phyloP scores from a whole-genome alignment of 2,329 filamentous ascomycete species.

The Tolypocladium tundrense region DNA sequence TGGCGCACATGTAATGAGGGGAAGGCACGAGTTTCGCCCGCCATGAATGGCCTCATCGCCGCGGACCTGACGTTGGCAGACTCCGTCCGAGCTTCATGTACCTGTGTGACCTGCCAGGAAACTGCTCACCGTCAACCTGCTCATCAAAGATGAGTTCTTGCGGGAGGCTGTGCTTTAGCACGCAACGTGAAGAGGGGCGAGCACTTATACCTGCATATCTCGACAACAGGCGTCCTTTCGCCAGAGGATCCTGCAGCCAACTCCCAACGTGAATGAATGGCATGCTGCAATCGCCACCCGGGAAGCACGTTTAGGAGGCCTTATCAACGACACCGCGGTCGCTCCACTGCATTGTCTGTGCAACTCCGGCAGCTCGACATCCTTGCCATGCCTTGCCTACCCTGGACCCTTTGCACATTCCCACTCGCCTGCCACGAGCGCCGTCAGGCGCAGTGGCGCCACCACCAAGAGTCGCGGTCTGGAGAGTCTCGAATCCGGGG shows the following conservation, averaged over 20 bases:
- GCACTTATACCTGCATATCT: neutral
- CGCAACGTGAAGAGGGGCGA: neutral
- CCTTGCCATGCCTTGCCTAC: neutral
- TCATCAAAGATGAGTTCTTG: neutral
- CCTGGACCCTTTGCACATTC: neutral
- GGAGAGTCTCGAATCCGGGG: neutral
- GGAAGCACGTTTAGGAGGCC: neutral
- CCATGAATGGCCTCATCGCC: neutral
- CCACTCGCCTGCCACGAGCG: neutral
- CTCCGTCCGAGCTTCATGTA: neutral
- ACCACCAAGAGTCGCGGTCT: neutral
- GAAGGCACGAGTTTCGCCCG: neutral
- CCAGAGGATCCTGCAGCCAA: neutral
- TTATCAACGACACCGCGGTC: neutral
- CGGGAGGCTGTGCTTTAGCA: neutral
- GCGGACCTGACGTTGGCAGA: no score
- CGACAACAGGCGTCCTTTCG: neutral
- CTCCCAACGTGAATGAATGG: neutral
- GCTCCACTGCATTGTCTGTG: neutral
- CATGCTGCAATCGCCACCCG: no score
- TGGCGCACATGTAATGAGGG: neutral
- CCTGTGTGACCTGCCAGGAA: neutral
- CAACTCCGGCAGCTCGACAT: neutral
- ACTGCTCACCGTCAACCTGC: neutral
- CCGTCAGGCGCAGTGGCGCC: neutral